Percentiles rank a stretch among this genome's conserved stretches.
These are phyloP conservation scores for Claviceps africana DNA, from an alignment of 2,329 filamentous ascomycete genomes.

Conservation along the genomic window DNA sequence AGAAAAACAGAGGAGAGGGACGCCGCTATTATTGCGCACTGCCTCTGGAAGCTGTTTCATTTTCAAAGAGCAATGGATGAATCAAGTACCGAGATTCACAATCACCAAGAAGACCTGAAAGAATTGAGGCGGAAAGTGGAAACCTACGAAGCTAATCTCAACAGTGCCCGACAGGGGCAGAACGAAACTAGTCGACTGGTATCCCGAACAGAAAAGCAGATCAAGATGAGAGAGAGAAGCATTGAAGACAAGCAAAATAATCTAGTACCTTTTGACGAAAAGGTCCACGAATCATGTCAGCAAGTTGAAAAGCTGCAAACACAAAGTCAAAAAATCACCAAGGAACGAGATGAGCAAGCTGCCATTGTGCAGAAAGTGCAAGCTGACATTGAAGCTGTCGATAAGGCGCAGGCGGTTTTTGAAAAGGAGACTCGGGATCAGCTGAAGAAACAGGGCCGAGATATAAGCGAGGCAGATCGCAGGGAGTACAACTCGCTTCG, in stretches of 20 bases:
- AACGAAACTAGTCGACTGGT: slow-evolving; percentile 63
- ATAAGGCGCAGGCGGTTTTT: slow-evolving; percentile 79
- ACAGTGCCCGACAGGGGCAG: slow-evolving; percentile 74
- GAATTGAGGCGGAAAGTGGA: slow-evolving; percentile 82
- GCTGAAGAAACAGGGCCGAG: slow-evolving; percentile 73
- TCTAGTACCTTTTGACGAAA: slow-evolving; percentile 82
- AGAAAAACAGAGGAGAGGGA: slow-evolving; percentile 83
- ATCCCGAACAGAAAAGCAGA: slow-evolving; percentile 66
- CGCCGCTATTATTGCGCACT: slow-evolving; percentile 80
- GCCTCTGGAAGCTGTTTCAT: slow-evolving; percentile 92
- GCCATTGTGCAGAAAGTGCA: slow-evolving; percentile 57
- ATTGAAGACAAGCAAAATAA: slow-evolving; percentile 77
- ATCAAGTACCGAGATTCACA: slow-evolving; percentile 78
- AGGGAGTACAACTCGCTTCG: slow-evolving; percentile 80
- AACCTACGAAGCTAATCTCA: slow-evolving; percentile 65
- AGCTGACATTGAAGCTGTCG: slow-evolving; percentile 69
- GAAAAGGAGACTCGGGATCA: slow-evolving; percentile 77
- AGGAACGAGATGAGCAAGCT: slow-evolving; percentile 62
- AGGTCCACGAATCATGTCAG: slow-evolving; percentile 63
- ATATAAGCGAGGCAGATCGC: slow-evolving; percentile 72
- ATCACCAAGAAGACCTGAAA: slow-evolving; percentile 87
- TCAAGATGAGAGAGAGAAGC: slow-evolving; percentile 72
- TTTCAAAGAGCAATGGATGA: slow-evolving; percentile 89
- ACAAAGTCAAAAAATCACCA: slow-evolving; percentile 55
- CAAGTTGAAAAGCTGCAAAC: slow-evolving; percentile 55